Conservation (phyloP, 2,329 filamentous ascomycete species). For the Aspergillus thermomutatus region DNA sequence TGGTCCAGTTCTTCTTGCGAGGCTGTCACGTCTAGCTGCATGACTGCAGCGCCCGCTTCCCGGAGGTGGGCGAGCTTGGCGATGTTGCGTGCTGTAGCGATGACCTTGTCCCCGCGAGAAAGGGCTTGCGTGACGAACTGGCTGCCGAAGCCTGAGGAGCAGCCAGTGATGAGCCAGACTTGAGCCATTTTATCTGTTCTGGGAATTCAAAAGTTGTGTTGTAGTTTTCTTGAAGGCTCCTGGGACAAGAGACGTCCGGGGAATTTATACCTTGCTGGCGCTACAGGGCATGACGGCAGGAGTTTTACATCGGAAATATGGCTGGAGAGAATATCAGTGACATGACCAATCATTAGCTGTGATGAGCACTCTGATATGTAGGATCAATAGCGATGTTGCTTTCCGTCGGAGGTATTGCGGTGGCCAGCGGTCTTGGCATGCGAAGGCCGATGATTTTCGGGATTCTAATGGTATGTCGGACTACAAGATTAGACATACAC, state of each 20-base stretch:
- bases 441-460: conserved; percentile 3
- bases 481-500: not conserved
- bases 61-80: conserved; percentile 24
- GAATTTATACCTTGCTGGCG: not conserved
- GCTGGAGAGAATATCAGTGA: not conserved
- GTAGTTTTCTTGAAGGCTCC: not conserved
- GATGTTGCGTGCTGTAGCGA: conserved; percentile 33
- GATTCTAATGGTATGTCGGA: not conserved
- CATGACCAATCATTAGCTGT: not conserved
- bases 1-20: conserved; percentile 14
- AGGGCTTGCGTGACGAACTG: conserved; percentile 26
- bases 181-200: conserved; percentile 6
- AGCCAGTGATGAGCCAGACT: conserved; percentile 37
- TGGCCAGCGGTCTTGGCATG: not conserved
- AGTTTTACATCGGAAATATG: not conserved
- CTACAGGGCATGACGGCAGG: not conserved
- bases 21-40: conserved; percentile 25
- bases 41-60: conserved; percentile 19
- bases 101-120: conserved; percentile 31
- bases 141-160: conserved; percentile 32
- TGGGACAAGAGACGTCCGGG: not conserved
- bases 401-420: not conserved
- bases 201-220: not conserved
- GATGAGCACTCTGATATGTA: not conserved
- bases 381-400: not conserved